A percentile compares a stretch with the other conserved stretches of the same genome.
Conservation (phyloP, 2,329 filamentous ascomycete species). For the Karstenula rhodostoma region DNA sequence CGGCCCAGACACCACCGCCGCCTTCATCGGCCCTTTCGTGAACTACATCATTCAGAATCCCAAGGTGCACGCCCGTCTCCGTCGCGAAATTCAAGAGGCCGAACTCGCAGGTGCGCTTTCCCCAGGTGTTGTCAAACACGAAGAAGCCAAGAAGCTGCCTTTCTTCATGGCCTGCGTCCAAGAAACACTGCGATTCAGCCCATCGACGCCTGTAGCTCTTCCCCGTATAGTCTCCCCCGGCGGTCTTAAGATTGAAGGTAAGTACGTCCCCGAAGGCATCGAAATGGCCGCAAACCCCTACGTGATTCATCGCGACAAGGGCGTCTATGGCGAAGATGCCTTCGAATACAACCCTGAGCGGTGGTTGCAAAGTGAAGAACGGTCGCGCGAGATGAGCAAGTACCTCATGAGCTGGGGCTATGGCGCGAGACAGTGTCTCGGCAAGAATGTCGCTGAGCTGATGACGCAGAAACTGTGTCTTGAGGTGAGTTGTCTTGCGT, state of each 20-base stretch:
- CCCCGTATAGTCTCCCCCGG: constrained; percentile 8
- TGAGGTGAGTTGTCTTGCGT: too few relatives aligned
- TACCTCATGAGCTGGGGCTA: constrained; percentile 9
- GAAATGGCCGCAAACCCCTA: constrained; percentile 11
- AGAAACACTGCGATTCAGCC: constrained; percentile 19
- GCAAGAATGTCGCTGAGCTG: neutral
- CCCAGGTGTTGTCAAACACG: neutral
- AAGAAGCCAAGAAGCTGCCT: constrained; percentile 15
- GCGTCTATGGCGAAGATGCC: constrained; percentile 77
- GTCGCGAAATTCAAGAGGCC: neutral
- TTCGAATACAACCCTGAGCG: constrained; percentile 75
- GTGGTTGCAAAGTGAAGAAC: constrained; percentile 31
- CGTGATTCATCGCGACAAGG: constrained; percentile 12
- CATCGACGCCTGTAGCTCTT: constrained; percentile 13
- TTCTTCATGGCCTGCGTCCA: constrained; percentile 21
- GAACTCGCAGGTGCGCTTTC: neutral
- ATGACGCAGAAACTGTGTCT: constrained; percentile 9
- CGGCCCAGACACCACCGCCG: constrained; percentile 1
- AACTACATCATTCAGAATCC: constrained; percentile 5
- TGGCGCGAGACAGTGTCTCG: constrained; percentile 5
- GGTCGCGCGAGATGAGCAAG: constrained; percentile 5
- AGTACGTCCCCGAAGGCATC: constrained; percentile 12
- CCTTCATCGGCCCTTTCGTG: constrained; percentile 3
- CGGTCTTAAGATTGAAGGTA: constrained; percentile 6
- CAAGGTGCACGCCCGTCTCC: neutral